Conservation (phyloP, 257 asterid species). For the Cordia subcordata region DNA sequence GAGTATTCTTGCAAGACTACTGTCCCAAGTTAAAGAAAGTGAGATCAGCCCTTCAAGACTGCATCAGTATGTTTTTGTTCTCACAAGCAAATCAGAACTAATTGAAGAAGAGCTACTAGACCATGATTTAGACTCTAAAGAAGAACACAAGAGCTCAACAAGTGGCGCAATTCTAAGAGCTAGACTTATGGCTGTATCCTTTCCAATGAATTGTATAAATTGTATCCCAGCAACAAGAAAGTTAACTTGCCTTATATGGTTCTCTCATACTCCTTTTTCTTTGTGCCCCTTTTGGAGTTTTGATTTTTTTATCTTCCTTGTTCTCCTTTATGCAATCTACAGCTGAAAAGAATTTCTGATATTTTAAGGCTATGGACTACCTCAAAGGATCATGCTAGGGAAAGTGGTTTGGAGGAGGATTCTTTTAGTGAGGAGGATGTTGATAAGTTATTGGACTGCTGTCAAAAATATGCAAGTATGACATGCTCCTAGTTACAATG, state of each 20-base stretch:
- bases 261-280: not conserved
- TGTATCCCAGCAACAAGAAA: not conserved
- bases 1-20: constrained; percentile 61
- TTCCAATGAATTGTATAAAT: constrained; percentile 3
- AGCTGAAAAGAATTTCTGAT: constrained; percentile 52
- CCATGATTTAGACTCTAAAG: constrained; percentile 32
- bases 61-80: constrained; percentile 46
- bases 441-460: constrained; percentile 47
- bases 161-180: constrained; percentile 26
- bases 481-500: too few relatives aligned
- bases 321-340: constrained; percentile 37
- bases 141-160: constrained; percentile 21
- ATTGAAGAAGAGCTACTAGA: constrained; percentile 62
- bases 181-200: constrained; percentile 67
- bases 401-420: constrained; percentile 22
- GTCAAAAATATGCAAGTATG: constrained; percentile 18
- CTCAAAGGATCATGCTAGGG: constrained; percentile 34
- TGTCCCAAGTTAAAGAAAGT: constrained; percentile 33
- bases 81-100: constrained; percentile 49
- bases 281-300: constrained; percentile 1
- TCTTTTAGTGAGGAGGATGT: constrained; percentile 50
- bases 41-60: constrained; percentile 41
- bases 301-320: constrained; percentile 7
- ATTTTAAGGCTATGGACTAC: constrained; percentile 54
- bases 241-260: not conserved